A percentile compares a stretch with the other conserved stretches of the same genome.
phyloP scores from a whole-genome alignment of 208 protist genomes.

The Trypanosoma platydactyli region DNA sequence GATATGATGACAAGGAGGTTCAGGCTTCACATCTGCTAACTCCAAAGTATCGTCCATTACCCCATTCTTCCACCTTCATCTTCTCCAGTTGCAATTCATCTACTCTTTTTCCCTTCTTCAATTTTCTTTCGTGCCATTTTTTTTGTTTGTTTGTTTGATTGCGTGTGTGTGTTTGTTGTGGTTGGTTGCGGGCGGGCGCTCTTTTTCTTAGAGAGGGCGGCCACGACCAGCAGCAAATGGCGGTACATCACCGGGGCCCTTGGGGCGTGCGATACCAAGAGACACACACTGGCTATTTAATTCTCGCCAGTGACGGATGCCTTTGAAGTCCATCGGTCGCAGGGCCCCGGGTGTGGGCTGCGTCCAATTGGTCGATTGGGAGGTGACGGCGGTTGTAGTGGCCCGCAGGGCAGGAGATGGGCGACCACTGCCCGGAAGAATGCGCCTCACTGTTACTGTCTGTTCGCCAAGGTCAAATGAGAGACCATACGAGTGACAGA shows the following conservation, averaged over 20 bases:
- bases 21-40: no score
- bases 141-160: background rate
- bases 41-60: no score
- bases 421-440: conserved; percentile 49
- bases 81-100: no score
- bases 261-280: conserved; percentile 52
- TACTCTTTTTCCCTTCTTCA: background rate
- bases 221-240: conserved; percentile 70
- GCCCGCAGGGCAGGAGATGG: conserved; percentile 66
- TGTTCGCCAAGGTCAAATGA: conserved; percentile 57
- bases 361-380: conserved; percentile 36
- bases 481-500: conserved; percentile 73
- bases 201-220: conserved; percentile 47
- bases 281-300: conserved; percentile 37
- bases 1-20: no score
- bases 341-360: conserved; percentile 55
- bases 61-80: no score
- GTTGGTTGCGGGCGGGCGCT: conserved; percentile 3
- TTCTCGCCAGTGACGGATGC: conserved; percentile 75
- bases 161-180: background rate
- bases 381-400: background rate
- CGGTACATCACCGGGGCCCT: conserved; percentile 52
- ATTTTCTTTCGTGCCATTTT: conserved; percentile 12
- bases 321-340: conserved; percentile 73
- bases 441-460: conserved; percentile 66